Evolutionary conservation across 1,284 basidiomycete genomes (phyloP).

Genomic region (Heterobasidion irregulare): DNA sequence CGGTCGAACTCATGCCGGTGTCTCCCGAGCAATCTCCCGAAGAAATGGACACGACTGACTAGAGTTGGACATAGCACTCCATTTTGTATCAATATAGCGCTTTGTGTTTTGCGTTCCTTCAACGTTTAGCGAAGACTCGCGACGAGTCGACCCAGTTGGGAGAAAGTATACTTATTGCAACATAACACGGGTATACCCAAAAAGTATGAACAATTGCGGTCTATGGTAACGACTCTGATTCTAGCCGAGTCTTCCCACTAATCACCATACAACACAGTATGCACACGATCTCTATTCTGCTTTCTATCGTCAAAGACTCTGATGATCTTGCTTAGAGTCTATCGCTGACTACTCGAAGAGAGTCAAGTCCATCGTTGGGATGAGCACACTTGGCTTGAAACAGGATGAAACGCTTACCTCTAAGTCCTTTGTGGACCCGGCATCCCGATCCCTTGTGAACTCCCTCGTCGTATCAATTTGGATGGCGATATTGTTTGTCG

Average conservation of each 20-base stretch:
- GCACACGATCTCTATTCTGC: not conserved
- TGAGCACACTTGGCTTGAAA: no score
- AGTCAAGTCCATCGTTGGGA: not conserved
- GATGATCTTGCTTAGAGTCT: not conserved
- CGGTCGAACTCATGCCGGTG: not conserved
- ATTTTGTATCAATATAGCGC: not conserved
- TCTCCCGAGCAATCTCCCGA: not conserved
- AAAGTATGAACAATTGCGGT: no score
- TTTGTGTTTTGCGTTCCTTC: not conserved
- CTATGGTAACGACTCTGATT: no score
- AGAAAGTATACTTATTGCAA: no score
- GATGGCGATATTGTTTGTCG: slow-evolving; percentile 22
- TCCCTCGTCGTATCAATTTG: slow-evolving; percentile 47
- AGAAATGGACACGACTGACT: not conserved
- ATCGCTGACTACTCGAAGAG: not conserved
- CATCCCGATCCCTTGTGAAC: slow-evolving; percentile 20
- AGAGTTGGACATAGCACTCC: not conserved
- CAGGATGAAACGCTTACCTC: not conserved
- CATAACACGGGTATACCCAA: no score
- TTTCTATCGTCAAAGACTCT: not conserved
- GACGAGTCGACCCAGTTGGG: no score
- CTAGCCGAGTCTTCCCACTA: no score
- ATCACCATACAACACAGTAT: no score
- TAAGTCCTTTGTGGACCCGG: not conserved
- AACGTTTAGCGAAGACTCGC: no score